These are phyloP conservation scores for Mucor plumbeus DNA, from an alignment of 371 early-diverging fungal genomes.

Conservation along the genomic window DNA sequence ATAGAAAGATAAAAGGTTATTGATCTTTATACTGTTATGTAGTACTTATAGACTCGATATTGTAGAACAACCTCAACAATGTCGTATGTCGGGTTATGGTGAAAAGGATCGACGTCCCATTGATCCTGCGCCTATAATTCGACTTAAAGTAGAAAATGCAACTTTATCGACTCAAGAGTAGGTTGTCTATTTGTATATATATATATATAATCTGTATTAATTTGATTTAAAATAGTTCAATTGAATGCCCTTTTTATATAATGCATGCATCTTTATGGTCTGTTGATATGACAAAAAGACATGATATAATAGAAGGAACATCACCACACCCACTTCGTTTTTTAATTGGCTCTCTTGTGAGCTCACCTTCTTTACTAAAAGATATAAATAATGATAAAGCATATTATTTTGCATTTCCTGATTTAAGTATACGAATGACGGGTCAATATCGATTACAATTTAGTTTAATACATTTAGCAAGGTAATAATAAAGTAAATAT, in stretches of 20 bases:
- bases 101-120: conserved; percentile 77
- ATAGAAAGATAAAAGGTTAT: neutral
- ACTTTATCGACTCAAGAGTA: neutral
- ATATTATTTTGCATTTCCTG: conserved; percentile 62
- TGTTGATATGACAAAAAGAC: conserved; percentile 25
- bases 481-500: conserved; percentile 15
- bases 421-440: conserved; percentile 49
- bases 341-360: conserved; percentile 62
- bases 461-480: conserved; percentile 40
- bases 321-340: conserved; percentile 34
- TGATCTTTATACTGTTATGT: neutral
- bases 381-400: conserved; percentile 49
- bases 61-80: conserved; percentile 71
- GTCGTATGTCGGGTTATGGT: conserved; percentile 72
- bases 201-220: no score
- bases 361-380: conserved; percentile 53
- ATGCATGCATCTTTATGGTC: conserved; percentile 34
- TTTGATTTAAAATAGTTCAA: neutral
- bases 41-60: conserved; percentile 36
- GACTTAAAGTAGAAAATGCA: conserved; percentile 12
- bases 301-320: conserved; percentile 17
- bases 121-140: conserved; percentile 71
- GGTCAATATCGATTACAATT: conserved; percentile 54
- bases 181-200: neutral
- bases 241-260: conserved; percentile 32